Evolutionary conservation across 179 eudicot genomes (phyloP).

Genomic region (Camellia oleifera): DNA sequence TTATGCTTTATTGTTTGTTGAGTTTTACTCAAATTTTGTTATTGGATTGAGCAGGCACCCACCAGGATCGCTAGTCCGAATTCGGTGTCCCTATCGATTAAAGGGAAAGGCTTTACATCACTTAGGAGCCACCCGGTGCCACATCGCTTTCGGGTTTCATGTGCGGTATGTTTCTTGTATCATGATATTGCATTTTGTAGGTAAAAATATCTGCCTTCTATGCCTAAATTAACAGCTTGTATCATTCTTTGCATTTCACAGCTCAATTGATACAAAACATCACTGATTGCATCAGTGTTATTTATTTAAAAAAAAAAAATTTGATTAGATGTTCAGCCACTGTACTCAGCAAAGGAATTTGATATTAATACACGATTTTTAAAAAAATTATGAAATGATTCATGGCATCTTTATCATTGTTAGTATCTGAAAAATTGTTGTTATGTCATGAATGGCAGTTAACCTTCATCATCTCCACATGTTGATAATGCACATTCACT

Average conservation of each 20-base stretch:
- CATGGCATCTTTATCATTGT: background rate
- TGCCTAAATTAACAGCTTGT: background rate
- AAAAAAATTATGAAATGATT: background rate
- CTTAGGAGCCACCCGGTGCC: conserved; percentile 19
- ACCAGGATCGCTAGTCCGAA: conserved; percentile 22
- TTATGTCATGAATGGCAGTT: background rate
- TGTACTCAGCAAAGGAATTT: background rate
- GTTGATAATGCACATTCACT: background rate
- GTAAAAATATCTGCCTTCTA: background rate
- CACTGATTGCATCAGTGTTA: background rate
- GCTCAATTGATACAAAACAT: background rate
- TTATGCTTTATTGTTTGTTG: background rate
- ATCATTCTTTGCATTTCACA: background rate
- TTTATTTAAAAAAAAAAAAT: no score
- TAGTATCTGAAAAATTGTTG: background rate
- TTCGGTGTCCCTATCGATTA: conserved; percentile 23
- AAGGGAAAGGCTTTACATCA: conserved; percentile 36
- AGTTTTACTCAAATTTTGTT: background rate
- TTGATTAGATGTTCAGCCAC: no score
- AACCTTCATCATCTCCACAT: background rate
- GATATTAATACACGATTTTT: background rate
- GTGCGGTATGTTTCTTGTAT: conserved; percentile 24
- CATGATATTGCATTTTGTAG: background rate
- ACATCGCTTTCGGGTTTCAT: conserved; percentile 27
- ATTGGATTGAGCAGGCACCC: conserved; percentile 23